phyloP scores from a whole-genome alignment of 805 yeast genomes.

The Yamadazyma scolyti region DNA sequence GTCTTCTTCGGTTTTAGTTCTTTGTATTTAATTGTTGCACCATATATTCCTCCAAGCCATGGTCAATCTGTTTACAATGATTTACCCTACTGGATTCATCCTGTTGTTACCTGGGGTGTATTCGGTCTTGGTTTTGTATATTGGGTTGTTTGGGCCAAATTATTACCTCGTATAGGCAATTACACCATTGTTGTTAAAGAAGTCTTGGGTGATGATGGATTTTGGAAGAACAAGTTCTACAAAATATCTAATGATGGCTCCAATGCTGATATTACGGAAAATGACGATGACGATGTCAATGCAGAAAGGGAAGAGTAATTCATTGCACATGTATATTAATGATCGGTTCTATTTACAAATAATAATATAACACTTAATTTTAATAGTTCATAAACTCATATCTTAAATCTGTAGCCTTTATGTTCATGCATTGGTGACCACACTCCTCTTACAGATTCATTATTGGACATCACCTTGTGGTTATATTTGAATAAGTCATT shows the following conservation, averaged over 20 bases:
- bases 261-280: background rate
- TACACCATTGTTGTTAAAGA: conserved; percentile 52
- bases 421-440: conserved; percentile 93
- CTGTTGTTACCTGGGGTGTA: conserved; percentile 79
- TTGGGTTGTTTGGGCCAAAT: conserved; percentile 61
- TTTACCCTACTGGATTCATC: conserved; percentile 75
- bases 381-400: too few relatives aligned
- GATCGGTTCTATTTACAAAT: conserved; percentile 16
- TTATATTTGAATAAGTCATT: conserved; percentile 59
- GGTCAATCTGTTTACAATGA: conserved; percentile 66
- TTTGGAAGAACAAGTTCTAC: conserved; percentile 62
- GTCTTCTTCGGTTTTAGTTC: conserved; percentile 63
- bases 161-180: conserved; percentile 53
- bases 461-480: conserved; percentile 71
- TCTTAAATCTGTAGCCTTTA: conserved; percentile 37
- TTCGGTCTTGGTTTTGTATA: conserved; percentile 62
- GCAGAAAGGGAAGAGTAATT: conserved; percentile 1
- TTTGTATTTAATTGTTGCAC: conserved; percentile 67
- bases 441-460: conserved; percentile 86
- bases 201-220: conserved; percentile 62
- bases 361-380: too few relatives aligned
- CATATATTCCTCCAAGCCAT: conserved; percentile 68
- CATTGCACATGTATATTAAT: conserved; percentile 2
- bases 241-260: conserved; percentile 27
- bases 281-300: conserved; percentile 1